Evolutionary conservation across 2,329 filamentous ascomycete genomes (phyloP), one percentile per base, ranked within the genome.

Genomic region (Zymoseptoria passerinii): DNA sequence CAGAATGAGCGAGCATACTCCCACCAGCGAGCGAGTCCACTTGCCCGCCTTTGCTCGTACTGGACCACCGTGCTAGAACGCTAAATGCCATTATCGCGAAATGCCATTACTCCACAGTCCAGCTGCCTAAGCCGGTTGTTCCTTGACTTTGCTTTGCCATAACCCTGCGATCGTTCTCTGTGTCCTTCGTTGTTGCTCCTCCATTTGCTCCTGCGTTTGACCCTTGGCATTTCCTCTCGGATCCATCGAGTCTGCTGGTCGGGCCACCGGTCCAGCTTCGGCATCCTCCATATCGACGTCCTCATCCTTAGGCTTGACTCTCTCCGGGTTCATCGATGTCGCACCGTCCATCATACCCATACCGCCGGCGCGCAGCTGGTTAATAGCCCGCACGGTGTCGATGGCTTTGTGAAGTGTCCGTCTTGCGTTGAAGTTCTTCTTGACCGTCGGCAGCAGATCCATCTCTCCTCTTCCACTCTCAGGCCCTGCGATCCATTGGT

Each of bases 361-460:
- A 2, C 80, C 80, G 28, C 82, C 83, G 48, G 84, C 83, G 61
- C 84, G 76, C 13, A 87, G 73, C 71, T 87, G 85, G 68, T 87
- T 87, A 71, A 87, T 87, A 2, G 84, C 84, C 23, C 84, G 78
- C 29, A 87, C 84, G 0, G 84, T 86, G 70, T 87, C 84, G 65
- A 87, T 87, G 16, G 84, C 84, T 58, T 84, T 84, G 71, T 87
- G 84, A 40, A 87, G 74, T 10, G 83, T 86, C 49, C 83, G 75
- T 2, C 84, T 74, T 1, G 84, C 84, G 63, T 87, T 87, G 77
- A 87, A 87, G 69, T 87, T 87, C 78, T 86, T 86, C 78, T 86
- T 86, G 62, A 87, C 81, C 0, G 80, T 84, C 1, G 84, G 84
- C 52, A 87, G 72, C 28, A 87, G 73, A 72, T 87, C 84, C 65